Base-by-base conservation (phyloP, 1,284 basidiomycete genomes). In the Volvariella surrecta region DNA sequence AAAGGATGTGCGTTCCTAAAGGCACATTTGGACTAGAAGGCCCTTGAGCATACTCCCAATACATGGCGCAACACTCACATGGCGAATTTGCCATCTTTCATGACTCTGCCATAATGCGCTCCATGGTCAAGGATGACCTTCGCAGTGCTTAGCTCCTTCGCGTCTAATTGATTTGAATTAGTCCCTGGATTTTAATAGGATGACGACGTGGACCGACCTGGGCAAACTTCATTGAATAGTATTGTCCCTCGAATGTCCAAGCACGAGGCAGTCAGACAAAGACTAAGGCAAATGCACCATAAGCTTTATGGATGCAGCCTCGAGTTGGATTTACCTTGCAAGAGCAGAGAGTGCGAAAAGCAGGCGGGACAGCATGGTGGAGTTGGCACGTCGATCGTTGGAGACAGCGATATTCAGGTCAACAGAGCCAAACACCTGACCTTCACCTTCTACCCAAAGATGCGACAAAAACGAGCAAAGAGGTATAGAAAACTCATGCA, bases 391-490 rank as follows among this genome's bases (percentile, higher is more conserved):
- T n/a, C n/a, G n/a, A n/a, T n/a, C n/a, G n/a, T n/a, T n/a, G n/a
- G n/a, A n/a, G n/a, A n/a, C n/a, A n/a, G n/a, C n/a, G n/a, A n/a
- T n/a, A n/a, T n/a, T n/a, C n/a, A n/a, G n/a, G n/a, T n/a, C n/a
- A n/a, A n/a, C n/a, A n/a, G n/a, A n/a, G n/a, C n/a, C 49, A 40
- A 42, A 45, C 39, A 10, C 47, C 22, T 34, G 34, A 42, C 21
- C n/a, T n/a, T n/a, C n/a, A n/a, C n/a, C n/a, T n/a, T n/a, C n/a
- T n/a, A n/a, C 21, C 39, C 44, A 49, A 65, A 47, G 48, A 97
- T 97, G 93, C 73, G 91, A 47, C 89, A 94, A 66, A 94, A 90
- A 64, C 74, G 93, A 58, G 88, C 91, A 37, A 97, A 97, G 65
- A 76, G 82, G 1, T 95, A 95, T 64, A 80, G 84, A 56, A 90